Conservation (phyloP, 495 filamentous ascomycete species). For the Penicillium verhagenii region DNA sequence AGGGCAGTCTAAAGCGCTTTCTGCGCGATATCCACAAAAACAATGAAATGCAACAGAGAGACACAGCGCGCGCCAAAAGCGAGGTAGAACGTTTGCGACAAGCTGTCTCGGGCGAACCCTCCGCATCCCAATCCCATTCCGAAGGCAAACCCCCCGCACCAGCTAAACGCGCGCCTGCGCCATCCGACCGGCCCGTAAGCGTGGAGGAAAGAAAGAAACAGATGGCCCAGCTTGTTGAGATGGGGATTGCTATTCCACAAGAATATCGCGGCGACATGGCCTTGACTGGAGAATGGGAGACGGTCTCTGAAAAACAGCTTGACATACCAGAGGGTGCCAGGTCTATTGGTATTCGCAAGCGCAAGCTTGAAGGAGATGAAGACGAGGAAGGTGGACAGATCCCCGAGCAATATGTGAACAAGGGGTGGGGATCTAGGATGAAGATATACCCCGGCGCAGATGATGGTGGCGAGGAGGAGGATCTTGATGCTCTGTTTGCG, state of each 20-base stretch:
- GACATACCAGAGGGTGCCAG: slow-evolving; percentile 41
- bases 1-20: slow-evolving; percentile 84
- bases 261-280: slow-evolving; percentile 78
- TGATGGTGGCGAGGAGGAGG: slow-evolving; percentile 50
- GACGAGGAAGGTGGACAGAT: slow-evolving; percentile 60
- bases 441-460: slow-evolving; percentile 59
- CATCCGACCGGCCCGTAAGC: slow-evolving; percentile 40
- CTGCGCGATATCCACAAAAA: slow-evolving; percentile 80
- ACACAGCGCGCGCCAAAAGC: slow-evolving; percentile 75
- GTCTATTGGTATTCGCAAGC: slow-evolving; percentile 61
- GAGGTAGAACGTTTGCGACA: slow-evolving; percentile 88
- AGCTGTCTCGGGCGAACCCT: slow-evolving; percentile 52
- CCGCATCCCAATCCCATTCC: slow-evolving; percentile 25
- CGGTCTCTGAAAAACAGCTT: slow-evolving; percentile 54
- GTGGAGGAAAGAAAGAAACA: slow-evolving; percentile 77
- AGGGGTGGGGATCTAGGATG: slow-evolving; percentile 72
- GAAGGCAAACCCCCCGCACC: slow-evolving; percentile 18
- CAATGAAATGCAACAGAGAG: slow-evolving; percentile 73
- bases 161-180: slow-evolving; percentile 24
- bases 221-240: slow-evolving; percentile 78
- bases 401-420: slow-evolving; percentile 60
- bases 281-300: slow-evolving; percentile 88
- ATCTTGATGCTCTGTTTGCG: slow-evolving; percentile 68
- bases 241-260: slow-evolving; percentile 84
- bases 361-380: slow-evolving; percentile 59